phyloP scores from a whole-genome alignment of 2,329 filamentous ascomycete genomes.

The Fusarium sp. region DNA sequence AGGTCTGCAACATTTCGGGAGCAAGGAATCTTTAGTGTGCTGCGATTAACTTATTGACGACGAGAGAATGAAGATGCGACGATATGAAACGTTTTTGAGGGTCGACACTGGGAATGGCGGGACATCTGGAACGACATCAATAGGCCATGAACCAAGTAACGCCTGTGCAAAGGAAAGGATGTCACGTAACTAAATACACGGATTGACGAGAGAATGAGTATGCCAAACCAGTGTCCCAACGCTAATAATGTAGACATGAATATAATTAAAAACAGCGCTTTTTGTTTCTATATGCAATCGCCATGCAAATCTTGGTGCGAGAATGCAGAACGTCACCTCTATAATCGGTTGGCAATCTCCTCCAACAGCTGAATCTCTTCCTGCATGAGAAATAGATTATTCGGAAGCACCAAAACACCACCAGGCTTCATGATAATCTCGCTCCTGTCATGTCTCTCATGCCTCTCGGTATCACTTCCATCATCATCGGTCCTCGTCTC shows the following conservation, averaged over 20 bases:
- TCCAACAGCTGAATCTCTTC: constrained; percentile 57
- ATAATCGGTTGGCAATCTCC: constrained; percentile 55
- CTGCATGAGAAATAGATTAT: constrained; percentile 55
- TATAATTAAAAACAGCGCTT: background rate
- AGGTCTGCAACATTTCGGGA: no score
- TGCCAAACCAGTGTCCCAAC: background rate
- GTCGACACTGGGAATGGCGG: no score
- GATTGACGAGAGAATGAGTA: background rate
- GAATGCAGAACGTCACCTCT: background rate
- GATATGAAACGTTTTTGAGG: no score
- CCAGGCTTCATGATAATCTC: constrained; percentile 55
- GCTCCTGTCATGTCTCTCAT: constrained; percentile 33
- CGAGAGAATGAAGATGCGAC: no score
- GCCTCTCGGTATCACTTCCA: constrained; percentile 30
- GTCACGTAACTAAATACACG: no score
- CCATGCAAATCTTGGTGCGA: background rate
- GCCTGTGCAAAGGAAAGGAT: no score
- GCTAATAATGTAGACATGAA: background rate
- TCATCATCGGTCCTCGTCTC: constrained; percentile 37
- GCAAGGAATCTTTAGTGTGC: no score
- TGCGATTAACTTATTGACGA: no score
- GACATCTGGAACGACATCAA: background rate
- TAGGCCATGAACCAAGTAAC: background rate
- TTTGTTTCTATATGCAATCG: background rate
- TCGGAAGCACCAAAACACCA: constrained; percentile 54